These are phyloP conservation scores for Hymenoscyphus scutula DNA, from an alignment of 2,329 filamentous ascomycete species.

Conservation along the genomic window DNA sequence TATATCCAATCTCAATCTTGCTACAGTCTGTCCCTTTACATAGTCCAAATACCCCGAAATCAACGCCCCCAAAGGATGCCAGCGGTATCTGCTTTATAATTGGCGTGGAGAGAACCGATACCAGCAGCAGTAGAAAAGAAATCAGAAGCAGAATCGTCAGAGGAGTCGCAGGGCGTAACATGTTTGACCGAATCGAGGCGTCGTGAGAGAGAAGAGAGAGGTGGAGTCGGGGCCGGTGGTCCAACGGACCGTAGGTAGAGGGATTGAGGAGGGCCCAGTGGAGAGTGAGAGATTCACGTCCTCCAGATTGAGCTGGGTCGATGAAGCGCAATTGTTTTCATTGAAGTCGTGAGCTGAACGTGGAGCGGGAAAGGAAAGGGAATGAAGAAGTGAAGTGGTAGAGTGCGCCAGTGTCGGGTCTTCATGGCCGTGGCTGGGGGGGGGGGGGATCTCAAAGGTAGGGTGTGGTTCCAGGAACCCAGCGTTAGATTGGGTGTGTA, in stretches of 20 bases:
- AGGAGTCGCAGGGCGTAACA: slow-evolving; percentile 86
- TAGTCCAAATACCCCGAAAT: slow-evolving; percentile 91
- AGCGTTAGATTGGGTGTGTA: no score
- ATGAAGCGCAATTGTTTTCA: no score
- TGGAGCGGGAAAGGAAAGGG: no score
- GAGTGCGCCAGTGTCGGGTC: no score
- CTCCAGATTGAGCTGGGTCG: no score
- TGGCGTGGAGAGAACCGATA: slow-evolving; percentile 88
- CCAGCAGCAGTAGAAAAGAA: slow-evolving; percentile 80
- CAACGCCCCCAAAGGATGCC: slow-evolving; percentile 70
- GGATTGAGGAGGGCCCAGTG: background rate
- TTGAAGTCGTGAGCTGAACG: no score
- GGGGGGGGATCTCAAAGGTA: no score
- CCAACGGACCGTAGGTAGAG: background rate
- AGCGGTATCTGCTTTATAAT: slow-evolving; percentile 83
- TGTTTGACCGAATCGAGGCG: slow-evolving; percentile 34
- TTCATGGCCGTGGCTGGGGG: no score
- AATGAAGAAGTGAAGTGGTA: no score
- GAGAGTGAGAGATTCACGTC: background rate
- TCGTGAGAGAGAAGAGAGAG: no score
- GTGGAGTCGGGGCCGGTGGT: no score
- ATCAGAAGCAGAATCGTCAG: slow-evolving; percentile 79
- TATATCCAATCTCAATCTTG: slow-evolving; percentile 78
- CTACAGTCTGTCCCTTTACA: slow-evolving; percentile 69
- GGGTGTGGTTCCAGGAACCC: no score